Base-by-base conservation (phyloP, 257 asterid species). In the Galeopsis tetrahit region DNA sequence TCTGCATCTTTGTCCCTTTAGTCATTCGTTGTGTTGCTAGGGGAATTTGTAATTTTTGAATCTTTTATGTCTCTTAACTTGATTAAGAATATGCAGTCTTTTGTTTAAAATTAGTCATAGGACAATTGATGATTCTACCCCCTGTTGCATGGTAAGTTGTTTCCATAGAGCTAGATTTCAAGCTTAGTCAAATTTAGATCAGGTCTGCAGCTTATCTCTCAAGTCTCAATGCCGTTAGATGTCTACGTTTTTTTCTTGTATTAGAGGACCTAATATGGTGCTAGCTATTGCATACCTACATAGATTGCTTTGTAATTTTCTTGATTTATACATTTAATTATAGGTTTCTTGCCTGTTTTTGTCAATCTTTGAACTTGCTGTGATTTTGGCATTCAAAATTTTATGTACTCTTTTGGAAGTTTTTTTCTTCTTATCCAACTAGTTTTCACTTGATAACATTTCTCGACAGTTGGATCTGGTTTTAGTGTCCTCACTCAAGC, bases 141-240 rank as follows among this genome's bases (percentile, higher is more conserved):
- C 48, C 53, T 42, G 44, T 63, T 74, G 35, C 69, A 2, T 66
- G 40, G 42, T 15, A 6, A 65, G 3, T 35, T 28, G 33, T 9
- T 55, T 34, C 36, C 36, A n/a, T 55, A 31, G 33, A 53, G 42
- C 52, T 72, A 38, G 36, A 44, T 14, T 4, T 51, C 31, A 31
- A 72, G 70, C 63, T 48, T 61, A 38, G 71, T 72, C 36, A 10
- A 13, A 4, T 55, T 44, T 39, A 17, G 46, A 63, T 38, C 51
- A 42, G 13, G 31, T 21, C 53, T 14, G 7, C 9, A 17, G 39
- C 53, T 53, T 59, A 40, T 65, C 17, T 3, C 3, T 28, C 17
- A 13, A 28, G 11, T 3, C 3, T 28, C 17, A 13, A 28, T 64
- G 11, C 48, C 60, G 60, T 48, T 59, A 2, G 13, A 34, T 48